Evolutionary conservation across 352 stramenopile genomes (phyloP), one percentile per base, ranked within the genome.

Genomic region (Pythium volutum): DNA sequence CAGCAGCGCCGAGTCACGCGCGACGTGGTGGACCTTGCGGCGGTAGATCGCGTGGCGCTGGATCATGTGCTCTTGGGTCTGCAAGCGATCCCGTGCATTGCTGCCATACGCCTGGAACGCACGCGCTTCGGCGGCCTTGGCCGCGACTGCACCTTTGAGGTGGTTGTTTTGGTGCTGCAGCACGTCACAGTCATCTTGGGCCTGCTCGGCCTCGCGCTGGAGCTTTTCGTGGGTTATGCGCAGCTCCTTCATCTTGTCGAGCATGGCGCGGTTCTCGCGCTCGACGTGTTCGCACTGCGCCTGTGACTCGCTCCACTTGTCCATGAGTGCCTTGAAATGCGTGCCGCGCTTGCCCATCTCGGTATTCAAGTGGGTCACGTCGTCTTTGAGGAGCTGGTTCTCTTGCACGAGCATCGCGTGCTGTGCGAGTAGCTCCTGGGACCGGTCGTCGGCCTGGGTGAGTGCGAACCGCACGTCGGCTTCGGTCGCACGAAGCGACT

Each of bases 261-360:
- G 65, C 52, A 79, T 74, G 7, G 64, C 55, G 33, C 75, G 77
- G 59, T 74, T 69, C 57, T 92, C 75, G 16, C 77, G 66, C 51
- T 86, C 80, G 10, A 76, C 67, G 47, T 80, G 72, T 38, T 88
- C 74, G 49, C 78, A 79, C 47, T 87, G 75, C 9, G 80, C 75
- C 53, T 89, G 79, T 0, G 77, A 64, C 20, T 90, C 80, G 11
- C 74, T 90, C 76, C 76, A 88, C 56, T 90, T 88, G 56, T 88
- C 76, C 75, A 90, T 77, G 29, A 88, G 73, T 33, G 76, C 69
- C 48, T 88, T 81, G 29, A 88, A 82, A 46, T 87, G 79, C 14
- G 66, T 64, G 15, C 80, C 71, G 15, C 78, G 75, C 27, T 87
- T 79, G 20, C 75, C 77, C 23, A 92, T 76, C 69, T 89, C 77